Evolutionary conservation across 106 monocot genomes (phyloP), one percentile per base, ranked within the genome.

Genomic region (Phalaenopsis equestris): DNA sequence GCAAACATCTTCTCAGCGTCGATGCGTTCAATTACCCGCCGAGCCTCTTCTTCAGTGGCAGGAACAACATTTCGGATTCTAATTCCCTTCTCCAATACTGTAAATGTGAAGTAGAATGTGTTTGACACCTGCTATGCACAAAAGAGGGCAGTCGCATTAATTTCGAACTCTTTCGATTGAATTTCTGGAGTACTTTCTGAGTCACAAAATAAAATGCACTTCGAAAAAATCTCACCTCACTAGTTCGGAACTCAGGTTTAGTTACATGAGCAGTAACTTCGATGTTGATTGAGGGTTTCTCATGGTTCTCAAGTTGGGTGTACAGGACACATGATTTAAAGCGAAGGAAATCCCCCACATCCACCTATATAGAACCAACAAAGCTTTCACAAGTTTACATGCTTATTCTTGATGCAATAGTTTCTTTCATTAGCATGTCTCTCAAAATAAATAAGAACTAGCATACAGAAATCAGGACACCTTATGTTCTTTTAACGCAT

Each of bases 241-340:
- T 98, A 57, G 82, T 91, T 74, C 98, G 92, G 37, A 98, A 90
- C 80, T 98, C 98, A 42, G 98, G 98, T 56, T 89, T 87, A 7
- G 98, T 91, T 46, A 98, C 98, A 88, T 94, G 98, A 75, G 98
- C 98, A 42, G 92, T 92, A 8, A 98, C 98, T 85, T 98, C 98
- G 41, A 98, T 84, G 68, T 94, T 98, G 81, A 98, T 88, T 76
- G 89, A 82, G 47, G 98, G 98, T 80, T 92, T 86, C 70, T 89
- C 84, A 38, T 87, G 89, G 73, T 98, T 88, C 48, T 94, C 91
- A 36, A 88, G 84, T 80, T 98, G 86, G 17, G 98, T 98, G 81
- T 98, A 98, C 58, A 98, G 58, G 17, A 98, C 98, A 87, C 98
- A 98, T 46, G 98, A 98, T 73, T 98, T 94, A 79, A 98, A 84